Percentiles rank a stretch among this genome's conserved stretches.
These are phyloP conservation scores for Micromonas commoda DNA, from an alignment of 139 green algal species.

Conservation along the genomic window DNA sequence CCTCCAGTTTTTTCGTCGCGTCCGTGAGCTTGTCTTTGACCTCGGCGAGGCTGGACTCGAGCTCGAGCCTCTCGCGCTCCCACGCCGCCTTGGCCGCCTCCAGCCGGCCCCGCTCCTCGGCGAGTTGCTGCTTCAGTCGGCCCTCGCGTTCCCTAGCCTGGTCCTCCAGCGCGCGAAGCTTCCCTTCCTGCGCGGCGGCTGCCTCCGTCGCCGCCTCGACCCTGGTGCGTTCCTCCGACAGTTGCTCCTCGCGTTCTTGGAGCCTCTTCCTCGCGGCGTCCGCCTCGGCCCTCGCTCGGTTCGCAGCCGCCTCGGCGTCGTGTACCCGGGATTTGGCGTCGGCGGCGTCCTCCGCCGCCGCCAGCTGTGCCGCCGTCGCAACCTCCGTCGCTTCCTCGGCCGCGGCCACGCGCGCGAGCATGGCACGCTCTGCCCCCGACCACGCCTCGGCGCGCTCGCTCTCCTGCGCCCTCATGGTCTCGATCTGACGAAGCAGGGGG, in stretches of 20 bases:
- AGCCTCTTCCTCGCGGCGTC: not conserved
- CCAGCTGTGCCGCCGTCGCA: not conserved
- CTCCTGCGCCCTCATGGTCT: slow-evolving; percentile 63
- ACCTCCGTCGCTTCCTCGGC: slow-evolving; percentile 38
- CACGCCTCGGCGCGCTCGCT: slow-evolving; percentile 37
- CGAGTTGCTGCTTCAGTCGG: slow-evolving; percentile 24
- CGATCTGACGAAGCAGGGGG: slow-evolving; percentile 85
- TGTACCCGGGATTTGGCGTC: too few relatives aligned
- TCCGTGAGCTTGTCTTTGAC: not conserved
- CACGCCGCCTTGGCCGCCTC: slow-evolving; percentile 30
- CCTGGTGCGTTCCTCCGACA: slow-evolving; percentile 5
- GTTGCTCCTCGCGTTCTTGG: too few relatives aligned
- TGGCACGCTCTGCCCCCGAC: slow-evolving; percentile 55
- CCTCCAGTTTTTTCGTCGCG: not conserved
- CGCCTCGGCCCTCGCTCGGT: not conserved
- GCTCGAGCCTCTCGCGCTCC: slow-evolving; percentile 6
- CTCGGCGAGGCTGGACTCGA: not conserved
- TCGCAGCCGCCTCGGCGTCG: too few relatives aligned
- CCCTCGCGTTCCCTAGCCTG: slow-evolving; percentile 26
- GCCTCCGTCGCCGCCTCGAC: slow-evolving; percentile 29
- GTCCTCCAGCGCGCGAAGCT: slow-evolving; percentile 26
- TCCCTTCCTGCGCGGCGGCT: slow-evolving; percentile 30
- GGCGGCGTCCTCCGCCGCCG: not conserved
- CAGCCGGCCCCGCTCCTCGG: slow-evolving; percentile 27
- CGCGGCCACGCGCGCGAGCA: slow-evolving; percentile 46